Conservation (phyloP, 2,329 filamentous ascomycete genomes). For the Incumbomyces delicatus region DNA sequence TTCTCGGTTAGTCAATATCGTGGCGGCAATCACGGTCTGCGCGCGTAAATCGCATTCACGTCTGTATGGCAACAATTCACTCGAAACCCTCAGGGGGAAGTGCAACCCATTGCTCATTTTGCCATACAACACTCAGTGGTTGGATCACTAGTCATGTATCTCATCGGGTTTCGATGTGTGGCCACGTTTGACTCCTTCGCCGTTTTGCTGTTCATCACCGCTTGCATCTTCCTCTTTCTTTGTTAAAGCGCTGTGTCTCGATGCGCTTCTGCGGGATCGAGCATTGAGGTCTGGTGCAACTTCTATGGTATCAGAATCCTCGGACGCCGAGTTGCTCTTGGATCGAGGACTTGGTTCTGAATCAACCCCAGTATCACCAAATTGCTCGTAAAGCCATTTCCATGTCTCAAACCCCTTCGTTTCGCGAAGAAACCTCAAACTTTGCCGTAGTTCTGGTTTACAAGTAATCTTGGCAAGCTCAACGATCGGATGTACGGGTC, state of each 20-base stretch:
- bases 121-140: no score
- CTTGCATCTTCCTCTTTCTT: background rate
- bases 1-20: no score
- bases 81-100: no score
- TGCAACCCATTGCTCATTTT: no score
- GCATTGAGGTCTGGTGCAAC: constrained; percentile 37
- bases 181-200: background rate
- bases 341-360: background rate
- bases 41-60: no score
- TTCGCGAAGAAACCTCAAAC: constrained; percentile 5
- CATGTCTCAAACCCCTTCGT: constrained; percentile 7
- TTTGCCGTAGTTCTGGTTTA: constrained; percentile 1
- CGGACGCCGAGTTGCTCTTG: background rate
- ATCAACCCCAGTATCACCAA: constrained; percentile 1
- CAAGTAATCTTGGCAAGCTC: background rate
- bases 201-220: background rate
- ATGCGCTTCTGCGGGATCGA: background rate
- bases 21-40: no score
- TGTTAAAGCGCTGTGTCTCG: background rate
- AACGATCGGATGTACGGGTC: background rate
- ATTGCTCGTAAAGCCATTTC: constrained; percentile 5
- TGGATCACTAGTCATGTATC: no score
- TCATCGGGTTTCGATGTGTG: no score
- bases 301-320: constrained; percentile 60
- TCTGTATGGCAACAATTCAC: no score